Evolutionary conservation across 768 basidiomycete species (phyloP).

Genomic region (Lactarius hengduanensis): DNA sequence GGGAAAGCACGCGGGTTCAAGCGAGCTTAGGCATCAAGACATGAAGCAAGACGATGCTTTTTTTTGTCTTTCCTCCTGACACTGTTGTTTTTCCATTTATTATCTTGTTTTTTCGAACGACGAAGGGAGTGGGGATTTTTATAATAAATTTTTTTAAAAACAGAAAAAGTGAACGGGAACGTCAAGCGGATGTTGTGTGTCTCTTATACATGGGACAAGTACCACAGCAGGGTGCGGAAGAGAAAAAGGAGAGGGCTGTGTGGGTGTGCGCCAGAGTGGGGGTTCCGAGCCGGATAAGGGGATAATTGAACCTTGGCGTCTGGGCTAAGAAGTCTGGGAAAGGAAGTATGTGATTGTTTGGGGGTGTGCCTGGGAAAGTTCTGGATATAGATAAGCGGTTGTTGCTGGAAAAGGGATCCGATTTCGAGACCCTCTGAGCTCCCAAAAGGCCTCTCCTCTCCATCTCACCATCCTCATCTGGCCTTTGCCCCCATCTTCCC

Average conservation of each 20-base stretch:
- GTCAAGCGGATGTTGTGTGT: background rate
- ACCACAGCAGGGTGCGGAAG: conserved; percentile 22
- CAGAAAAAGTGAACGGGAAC: conserved; percentile 3
- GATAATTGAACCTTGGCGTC: conserved; percentile 28
- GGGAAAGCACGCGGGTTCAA: conserved; percentile 22
- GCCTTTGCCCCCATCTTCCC: conserved; percentile 27
- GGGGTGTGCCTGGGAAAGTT: conserved; percentile 31
- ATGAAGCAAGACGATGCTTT: conserved; percentile 17
- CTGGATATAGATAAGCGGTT: conserved; percentile 33
- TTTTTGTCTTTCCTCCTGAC: conserved; percentile 13
- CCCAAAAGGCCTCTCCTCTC: conserved; percentile 28
- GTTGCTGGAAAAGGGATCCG: conserved; percentile 32
- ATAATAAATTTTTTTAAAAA: conserved; percentile 1
- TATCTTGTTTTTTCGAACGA: conserved; percentile 5
- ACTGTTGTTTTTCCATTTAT: background rate
- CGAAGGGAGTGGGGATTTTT: conserved; percentile 2
- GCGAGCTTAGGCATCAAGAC: conserved; percentile 12
- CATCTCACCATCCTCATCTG: conserved; percentile 26
- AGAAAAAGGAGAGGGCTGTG: conserved; percentile 7
- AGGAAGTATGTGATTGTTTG: conserved; percentile 30
- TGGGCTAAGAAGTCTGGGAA: conserved; percentile 28
- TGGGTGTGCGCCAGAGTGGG: conserved; percentile 5
- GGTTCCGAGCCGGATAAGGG: conserved; percentile 25
- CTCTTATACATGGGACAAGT: background rate
- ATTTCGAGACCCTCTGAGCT: conserved; percentile 29